Conservation (phyloP, 2,329 filamentous ascomycete genomes). For the Dryadomyces quercus-mongolicae region DNA sequence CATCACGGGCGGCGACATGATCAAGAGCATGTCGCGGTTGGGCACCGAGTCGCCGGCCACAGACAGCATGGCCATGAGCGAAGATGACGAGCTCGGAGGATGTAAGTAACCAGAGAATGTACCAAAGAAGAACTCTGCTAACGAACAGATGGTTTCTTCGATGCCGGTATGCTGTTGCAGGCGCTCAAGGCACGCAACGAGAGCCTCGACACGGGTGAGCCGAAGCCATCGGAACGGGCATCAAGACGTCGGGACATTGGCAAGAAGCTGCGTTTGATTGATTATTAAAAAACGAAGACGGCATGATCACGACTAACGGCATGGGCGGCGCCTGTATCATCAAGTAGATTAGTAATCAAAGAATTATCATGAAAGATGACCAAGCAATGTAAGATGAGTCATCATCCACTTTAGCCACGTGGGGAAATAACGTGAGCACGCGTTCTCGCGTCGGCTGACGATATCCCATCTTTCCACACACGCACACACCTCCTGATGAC, state of each 20-base stretch:
- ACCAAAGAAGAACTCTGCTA: not conserved
- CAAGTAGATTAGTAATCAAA: no score
- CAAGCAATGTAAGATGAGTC: no score
- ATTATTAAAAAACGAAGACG: conserved; percentile 49
- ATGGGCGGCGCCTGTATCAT: no score
- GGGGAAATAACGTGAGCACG: not conserved
- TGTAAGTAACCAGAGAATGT: conserved; percentile 53
- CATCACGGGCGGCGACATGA: conserved; percentile 46
- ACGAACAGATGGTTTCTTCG: conserved; percentile 84
- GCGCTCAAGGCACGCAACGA: conserved; percentile 65
- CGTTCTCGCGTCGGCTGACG: not conserved
- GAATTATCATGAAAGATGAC: no score
- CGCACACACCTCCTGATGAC: not conserved
- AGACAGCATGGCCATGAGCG: conserved; percentile 61
- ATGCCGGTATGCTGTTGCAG: conserved; percentile 86
- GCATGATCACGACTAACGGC: no score
- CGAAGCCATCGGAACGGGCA: conserved; percentile 45
- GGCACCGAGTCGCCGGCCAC: conserved; percentile 46
- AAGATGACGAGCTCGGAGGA: conserved; percentile 82
- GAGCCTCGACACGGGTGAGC: conserved; percentile 35
- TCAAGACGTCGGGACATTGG: conserved; percentile 56
- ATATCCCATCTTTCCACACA: no score
- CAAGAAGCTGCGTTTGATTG: conserved; percentile 58
- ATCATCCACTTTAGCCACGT: no score
- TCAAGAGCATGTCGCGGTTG: conserved; percentile 18